phyloP scores from a whole-genome alignment of 805 yeast genomes.

The Millerozyma acaciae region DNA sequence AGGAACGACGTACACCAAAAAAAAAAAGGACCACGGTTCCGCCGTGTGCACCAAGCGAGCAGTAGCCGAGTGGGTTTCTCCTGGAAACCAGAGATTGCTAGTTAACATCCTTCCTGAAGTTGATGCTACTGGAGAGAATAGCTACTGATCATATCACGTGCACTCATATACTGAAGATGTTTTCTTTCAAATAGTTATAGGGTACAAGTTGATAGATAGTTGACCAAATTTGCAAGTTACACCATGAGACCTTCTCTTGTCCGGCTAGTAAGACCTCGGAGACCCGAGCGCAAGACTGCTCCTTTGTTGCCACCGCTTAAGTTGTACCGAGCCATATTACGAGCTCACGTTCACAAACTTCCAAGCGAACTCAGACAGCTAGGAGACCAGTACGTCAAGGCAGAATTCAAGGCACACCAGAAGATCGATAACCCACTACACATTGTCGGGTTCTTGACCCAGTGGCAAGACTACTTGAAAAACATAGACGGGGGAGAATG shows the following conservation, averaged over 20 bases:
- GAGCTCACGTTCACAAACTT: slow-evolving; percentile 69
- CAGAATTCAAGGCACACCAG: slow-evolving; percentile 85
- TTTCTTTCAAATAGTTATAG: too few relatives aligned
- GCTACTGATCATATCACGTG: too few relatives aligned
- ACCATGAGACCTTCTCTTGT: slow-evolving; percentile 38
- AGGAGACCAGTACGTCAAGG: slow-evolving; percentile 87
- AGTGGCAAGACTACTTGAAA: slow-evolving; percentile 86
- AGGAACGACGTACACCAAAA: too few relatives aligned
- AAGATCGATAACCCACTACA: slow-evolving; percentile 84
- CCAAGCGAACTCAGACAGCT: slow-evolving; percentile 67
- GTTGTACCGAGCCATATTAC: slow-evolving; percentile 72
- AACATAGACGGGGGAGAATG: slow-evolving; percentile 48
- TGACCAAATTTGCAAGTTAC: too few relatives aligned
- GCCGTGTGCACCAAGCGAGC: too few relatives aligned
- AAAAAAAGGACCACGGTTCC: too few relatives aligned
- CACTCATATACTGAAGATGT: too few relatives aligned
- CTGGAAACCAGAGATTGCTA: too few relatives aligned
- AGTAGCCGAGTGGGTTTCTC: too few relatives aligned
- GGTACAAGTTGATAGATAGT: too few relatives aligned
- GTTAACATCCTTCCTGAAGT: too few relatives aligned
- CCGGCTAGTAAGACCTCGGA: slow-evolving; percentile 35
- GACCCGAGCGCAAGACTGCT: slow-evolving; percentile 35
- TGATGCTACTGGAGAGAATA: too few relatives aligned
- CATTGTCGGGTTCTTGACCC: slow-evolving; percentile 86
- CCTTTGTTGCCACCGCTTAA: slow-evolving; percentile 77